A percentile compares a stretch with the other conserved stretches of the same genome.
Conservation (phyloP, 805 yeast genomes). For the Lipomyces orientalis region DNA sequence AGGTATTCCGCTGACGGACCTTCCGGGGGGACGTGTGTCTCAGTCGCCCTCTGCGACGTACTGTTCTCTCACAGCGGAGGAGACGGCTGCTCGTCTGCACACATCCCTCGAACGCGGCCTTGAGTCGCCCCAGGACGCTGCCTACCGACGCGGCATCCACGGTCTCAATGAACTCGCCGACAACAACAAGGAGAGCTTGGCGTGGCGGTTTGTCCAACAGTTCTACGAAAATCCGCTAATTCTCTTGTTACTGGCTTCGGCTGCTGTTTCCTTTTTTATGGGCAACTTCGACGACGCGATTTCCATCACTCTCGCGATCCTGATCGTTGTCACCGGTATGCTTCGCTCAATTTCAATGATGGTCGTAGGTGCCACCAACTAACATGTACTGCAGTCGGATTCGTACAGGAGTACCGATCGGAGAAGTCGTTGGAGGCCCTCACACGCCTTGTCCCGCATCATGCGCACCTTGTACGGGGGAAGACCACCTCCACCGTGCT, state of each 20-base stretch:
- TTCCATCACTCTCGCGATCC: constrained; percentile 88
- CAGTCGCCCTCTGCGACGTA: constrained; percentile 66
- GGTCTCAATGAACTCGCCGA: constrained; percentile 80
- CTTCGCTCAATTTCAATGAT: neutral
- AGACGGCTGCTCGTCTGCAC: constrained; percentile 64
- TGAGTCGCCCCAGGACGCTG: constrained; percentile 69
- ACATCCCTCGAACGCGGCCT: constrained; percentile 70
- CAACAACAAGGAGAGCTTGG: constrained; percentile 71
- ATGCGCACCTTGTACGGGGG: constrained; percentile 88
- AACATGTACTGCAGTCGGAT: constrained; percentile 65
- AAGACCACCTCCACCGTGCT: constrained; percentile 65
- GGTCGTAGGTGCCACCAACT: neutral
- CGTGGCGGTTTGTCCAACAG: constrained; percentile 74
- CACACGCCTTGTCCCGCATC: constrained; percentile 94
- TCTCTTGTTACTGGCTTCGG: constrained; percentile 85
- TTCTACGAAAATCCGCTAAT: constrained; percentile 93
- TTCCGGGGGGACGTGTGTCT: constrained; percentile 5
- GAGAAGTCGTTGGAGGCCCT: constrained; percentile 94
- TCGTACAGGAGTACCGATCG: constrained; percentile 94
- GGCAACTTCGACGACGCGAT: constrained; percentile 97
- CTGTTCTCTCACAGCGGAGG: constrained; percentile 66
- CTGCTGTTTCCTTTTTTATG: constrained; percentile 83
- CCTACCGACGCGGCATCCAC: constrained; percentile 70
- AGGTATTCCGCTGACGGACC: constrained; percentile 10
- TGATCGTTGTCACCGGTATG: constrained; percentile 78